These are phyloP conservation scores for Alternaria sp. DNA, from an alignment of 2,329 filamentous ascomycete species.

Conservation along the genomic window DNA sequence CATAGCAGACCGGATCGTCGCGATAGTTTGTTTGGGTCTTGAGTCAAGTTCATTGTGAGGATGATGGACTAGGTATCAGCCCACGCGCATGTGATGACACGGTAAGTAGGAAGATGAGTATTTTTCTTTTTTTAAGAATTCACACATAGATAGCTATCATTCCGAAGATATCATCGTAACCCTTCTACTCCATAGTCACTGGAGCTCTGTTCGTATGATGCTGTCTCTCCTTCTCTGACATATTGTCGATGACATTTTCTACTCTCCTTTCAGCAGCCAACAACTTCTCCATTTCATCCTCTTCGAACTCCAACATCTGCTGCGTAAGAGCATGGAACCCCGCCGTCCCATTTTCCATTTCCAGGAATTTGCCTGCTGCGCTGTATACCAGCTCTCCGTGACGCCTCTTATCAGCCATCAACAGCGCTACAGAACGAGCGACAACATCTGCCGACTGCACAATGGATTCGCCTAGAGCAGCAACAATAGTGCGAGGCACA, in stretches of 20 bases:
- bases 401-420: constrained; percentile 40
- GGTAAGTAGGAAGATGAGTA: no score
- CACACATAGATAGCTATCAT: not conserved
- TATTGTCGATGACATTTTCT: constrained; percentile 2
- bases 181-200: not conserved
- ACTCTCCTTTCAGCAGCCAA: not conserved
- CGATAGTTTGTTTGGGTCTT: no score
- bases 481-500: constrained; percentile 21
- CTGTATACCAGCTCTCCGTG: constrained; percentile 42
- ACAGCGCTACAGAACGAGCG: constrained; percentile 30
- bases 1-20: no score
- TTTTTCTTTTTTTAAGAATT: not conserved
- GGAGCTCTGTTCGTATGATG: not conserved
- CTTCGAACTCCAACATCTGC: constrained; percentile 26
- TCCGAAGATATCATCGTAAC: not conserved
- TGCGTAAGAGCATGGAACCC: constrained; percentile 30
- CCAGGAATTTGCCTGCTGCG: constrained; percentile 33
- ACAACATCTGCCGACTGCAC: constrained; percentile 38
- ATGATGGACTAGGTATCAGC: not conserved
- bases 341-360: constrained; percentile 40
- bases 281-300: constrained; percentile 13
- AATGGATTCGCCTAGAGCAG: constrained; percentile 24
- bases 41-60: no score
- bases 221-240: not conserved
- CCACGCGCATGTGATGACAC: not conserved